Evolutionary conservation across 768 basidiomycete species (phyloP).

Genomic region (Suillus alpinus): DNA sequence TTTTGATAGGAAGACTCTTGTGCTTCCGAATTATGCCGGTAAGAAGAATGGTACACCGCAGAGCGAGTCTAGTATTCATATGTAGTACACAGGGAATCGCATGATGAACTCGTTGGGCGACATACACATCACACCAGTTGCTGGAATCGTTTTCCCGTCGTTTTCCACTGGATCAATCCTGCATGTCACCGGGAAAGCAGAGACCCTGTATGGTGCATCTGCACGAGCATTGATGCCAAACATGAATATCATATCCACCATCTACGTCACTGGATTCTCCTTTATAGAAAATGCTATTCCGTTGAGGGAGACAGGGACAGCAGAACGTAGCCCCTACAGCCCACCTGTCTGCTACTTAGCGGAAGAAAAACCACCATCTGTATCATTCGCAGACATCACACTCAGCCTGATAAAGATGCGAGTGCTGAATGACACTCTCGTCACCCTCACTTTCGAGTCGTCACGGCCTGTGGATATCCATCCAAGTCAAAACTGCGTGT

Average conservation of each 20-base stretch:
- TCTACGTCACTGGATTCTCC: slow-evolving; percentile 50
- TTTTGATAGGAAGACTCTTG: slow-evolving; percentile 51
- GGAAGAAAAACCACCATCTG: slow-evolving; percentile 37
- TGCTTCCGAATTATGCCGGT: slow-evolving; percentile 62
- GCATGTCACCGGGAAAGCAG: slow-evolving; percentile 57
- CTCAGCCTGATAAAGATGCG: slow-evolving; percentile 23
- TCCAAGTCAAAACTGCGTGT: slow-evolving; percentile 51
- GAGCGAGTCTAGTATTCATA: background rate
- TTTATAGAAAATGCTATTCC: slow-evolving; percentile 55
- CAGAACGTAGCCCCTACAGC: slow-evolving; percentile 50
- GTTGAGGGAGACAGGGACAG: slow-evolving; percentile 36
- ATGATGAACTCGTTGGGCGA: slow-evolving; percentile 65
- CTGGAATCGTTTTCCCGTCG: slow-evolving; percentile 54
- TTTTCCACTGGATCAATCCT: slow-evolving; percentile 55
- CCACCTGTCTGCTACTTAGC: slow-evolving; percentile 53
- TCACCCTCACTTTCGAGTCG: slow-evolving; percentile 51
- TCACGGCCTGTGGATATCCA: slow-evolving; percentile 24
- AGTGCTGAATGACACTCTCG: slow-evolving; percentile 35
- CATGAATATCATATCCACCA: slow-evolving; percentile 43
- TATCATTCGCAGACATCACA: slow-evolving; percentile 28
- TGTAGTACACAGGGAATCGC: slow-evolving; percentile 45
- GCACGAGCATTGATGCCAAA: slow-evolving; percentile 52
- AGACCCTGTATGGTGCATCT: slow-evolving; percentile 44
- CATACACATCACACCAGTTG: slow-evolving; percentile 53
- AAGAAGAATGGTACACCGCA: background rate